Conservation (phyloP, 1,139 yeast species). For the Hyphopichia buzzinii region DNA sequence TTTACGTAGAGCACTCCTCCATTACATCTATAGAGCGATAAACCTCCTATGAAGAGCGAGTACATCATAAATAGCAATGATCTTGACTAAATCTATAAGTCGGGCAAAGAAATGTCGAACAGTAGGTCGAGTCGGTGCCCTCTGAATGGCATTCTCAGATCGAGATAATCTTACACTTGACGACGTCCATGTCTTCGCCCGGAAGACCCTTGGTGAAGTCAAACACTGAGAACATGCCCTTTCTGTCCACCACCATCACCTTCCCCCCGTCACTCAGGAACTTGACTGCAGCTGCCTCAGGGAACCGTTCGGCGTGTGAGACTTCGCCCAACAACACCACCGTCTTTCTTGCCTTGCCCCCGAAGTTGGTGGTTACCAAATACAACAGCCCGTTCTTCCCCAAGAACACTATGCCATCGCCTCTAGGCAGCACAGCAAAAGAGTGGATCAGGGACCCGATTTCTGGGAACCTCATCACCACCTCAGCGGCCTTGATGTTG, state of each 20-base stretch:
- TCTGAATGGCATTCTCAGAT: too few relatives aligned
- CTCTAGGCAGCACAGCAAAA: slow-evolving; percentile 77
- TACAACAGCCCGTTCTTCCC: slow-evolving; percentile 77
- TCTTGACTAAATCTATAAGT: too few relatives aligned
- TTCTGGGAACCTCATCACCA: slow-evolving; percentile 58
- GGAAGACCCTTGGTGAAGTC: slow-evolving; percentile 89
- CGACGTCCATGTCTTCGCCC: slow-evolving; percentile 69
- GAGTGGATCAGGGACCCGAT: slow-evolving; percentile 79
- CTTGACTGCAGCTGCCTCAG: slow-evolving; percentile 71
- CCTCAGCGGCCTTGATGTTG: slow-evolving; percentile 31
- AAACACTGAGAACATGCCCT: slow-evolving; percentile 72
- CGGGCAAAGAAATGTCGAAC: too few relatives aligned
- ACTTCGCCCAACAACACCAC: slow-evolving; percentile 77
- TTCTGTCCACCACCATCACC: slow-evolving; percentile 72
- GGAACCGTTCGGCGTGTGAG: slow-evolving; percentile 63
- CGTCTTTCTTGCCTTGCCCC: slow-evolving; percentile 32
- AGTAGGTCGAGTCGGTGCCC: too few relatives aligned
- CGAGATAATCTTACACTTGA: slow-evolving; percentile 63
- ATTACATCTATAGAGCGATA: too few relatives aligned
- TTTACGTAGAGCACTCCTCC: too few relatives aligned
- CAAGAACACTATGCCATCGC: slow-evolving; percentile 78
- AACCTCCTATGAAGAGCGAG: too few relatives aligned
- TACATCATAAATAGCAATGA: too few relatives aligned
- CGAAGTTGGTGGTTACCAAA: slow-evolving; percentile 57
- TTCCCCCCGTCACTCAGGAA: slow-evolving; percentile 83